Base-by-base conservation (phyloP, 352 stramenopile genomes). In the Pythium utonaiense region DNA sequence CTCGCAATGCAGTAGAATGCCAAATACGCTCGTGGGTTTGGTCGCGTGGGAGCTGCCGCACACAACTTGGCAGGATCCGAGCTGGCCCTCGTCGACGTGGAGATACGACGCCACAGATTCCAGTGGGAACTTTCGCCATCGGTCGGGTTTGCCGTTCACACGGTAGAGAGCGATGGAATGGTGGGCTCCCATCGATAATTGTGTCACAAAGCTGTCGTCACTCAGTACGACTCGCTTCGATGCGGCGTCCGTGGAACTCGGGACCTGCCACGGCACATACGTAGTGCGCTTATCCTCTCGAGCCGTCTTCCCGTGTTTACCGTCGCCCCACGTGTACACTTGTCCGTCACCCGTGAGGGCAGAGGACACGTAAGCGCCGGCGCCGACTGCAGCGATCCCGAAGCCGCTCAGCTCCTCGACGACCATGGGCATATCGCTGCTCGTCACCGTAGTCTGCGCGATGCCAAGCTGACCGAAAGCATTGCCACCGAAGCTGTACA, bases 401-500 rank as follows among this genome's bases (percentile, higher is more conserved):
- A 59, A 21, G 3, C 53, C 64, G 53, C 25, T 73, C 25, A 88
- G 79, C 53, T 90, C 80, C 10, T 89, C 66, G 12, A 91, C 52
- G 16, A 71, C 63, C 45, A 78, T 69, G 14, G 84, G 84, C 74
- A 88, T 89, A 9, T 86, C 80, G 21, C 74, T 55, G 49, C 76
- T 67, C n/a, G 59, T 41, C 3, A 63, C 61, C 3, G 54, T 57
- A 22, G 41, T 57, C 12, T 62, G 68, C 0, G 71, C 80, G 49
- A 88, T 62, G 5, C 84, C 84, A 19, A 93, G 57, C 47, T 93
- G 84, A 0, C 84, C 81, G 30, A 81, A 76, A 0, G 49, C 38
- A 50, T 93, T 93, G 6, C 79, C 74, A 14, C 84, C 84, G 64
- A 90, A 91, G 9, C 77, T 73, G 49, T 93, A 93, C 30, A 91